Evolutionary conservation across 768 basidiomycete species (phyloP).

Genomic region (Tricholoma saponaceum): DNA sequence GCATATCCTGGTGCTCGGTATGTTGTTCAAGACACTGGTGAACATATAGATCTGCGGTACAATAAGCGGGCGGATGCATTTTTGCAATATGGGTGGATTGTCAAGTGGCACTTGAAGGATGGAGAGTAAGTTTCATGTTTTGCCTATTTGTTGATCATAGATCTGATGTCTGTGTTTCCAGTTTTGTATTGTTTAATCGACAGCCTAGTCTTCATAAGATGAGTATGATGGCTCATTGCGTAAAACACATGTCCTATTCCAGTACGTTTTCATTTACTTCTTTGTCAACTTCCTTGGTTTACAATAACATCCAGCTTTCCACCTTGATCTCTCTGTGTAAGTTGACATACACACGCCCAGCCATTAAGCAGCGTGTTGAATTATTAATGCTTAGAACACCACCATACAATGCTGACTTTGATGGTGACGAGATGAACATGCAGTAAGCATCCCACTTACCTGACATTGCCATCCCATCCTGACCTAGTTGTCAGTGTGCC

Average conservation of each 20-base stretch:
- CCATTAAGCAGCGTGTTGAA: slow-evolving; percentile 23
- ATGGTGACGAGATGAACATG: slow-evolving; percentile 99
- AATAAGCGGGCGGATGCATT: slow-evolving; percentile 95
- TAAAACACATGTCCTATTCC: slow-evolving; percentile 96
- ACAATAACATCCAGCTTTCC: slow-evolving; percentile 67
- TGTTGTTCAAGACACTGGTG: slow-evolving; percentile 94
- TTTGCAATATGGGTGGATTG: slow-evolving; percentile 97
- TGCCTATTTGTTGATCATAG: not conserved
- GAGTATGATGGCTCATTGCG: slow-evolving; percentile 99
- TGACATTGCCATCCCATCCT: not conserved
- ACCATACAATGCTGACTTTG: slow-evolving; percentile 99
- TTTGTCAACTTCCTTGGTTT: not conserved
- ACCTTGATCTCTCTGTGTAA: slow-evolving; percentile 96
- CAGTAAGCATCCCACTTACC: slow-evolving; percentile 62
- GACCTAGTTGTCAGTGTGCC: slow-evolving; percentile 62
- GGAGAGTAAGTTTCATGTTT: slow-evolving; percentile 74
- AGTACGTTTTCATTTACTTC: slow-evolving; percentile 52
- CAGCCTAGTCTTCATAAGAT: slow-evolving; percentile 99
- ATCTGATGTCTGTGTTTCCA: slow-evolving; percentile 23
- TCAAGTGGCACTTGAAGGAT: slow-evolving; percentile 95
- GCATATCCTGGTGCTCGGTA: slow-evolving; percentile 96
- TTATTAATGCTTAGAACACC: slow-evolving; percentile 58
- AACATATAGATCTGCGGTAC: slow-evolving; percentile 94
- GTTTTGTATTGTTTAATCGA: slow-evolving; percentile 94
- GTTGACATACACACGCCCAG: slow-evolving; percentile 27